Base-by-base conservation (phyloP, 2,329 filamentous ascomycete genomes). In the Xenosphaeropsis pyriputrescens region DNA sequence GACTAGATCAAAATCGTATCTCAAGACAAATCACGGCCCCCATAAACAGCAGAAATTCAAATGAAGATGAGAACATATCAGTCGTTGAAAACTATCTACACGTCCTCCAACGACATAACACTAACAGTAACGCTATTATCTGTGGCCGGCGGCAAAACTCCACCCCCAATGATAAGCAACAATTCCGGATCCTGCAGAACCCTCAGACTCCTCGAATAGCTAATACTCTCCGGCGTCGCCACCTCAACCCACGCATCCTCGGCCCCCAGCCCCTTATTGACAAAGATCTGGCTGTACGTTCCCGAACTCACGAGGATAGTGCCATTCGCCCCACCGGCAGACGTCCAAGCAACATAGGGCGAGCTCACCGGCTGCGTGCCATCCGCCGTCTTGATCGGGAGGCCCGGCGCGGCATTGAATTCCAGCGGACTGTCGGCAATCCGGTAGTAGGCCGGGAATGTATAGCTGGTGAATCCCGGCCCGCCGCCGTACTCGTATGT, bases 401-500 rank as follows among this genome's bases (percentile, higher is more conserved):
- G 35, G 2, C 46, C 47, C 7, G 41, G 17, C 2, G 48, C 44
- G 6, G 43, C 40, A 39, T 47, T 47, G 45, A 56, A 56, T 0
- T 43, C 36, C 9, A 51, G 46, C 12, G 53, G 53, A n/a, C 42
- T 52, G 6, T 45, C 38, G 18, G 43, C 49, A 34, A 55, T 52
- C 13, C 48, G 48, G 41, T 56, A 56, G 41, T 54, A 50, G n/a
- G 54, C 47, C 2, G 53, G 53, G 38, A 55, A 56, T 13, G 35
- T 34, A 15, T 52, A 52, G 6, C 12, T 39, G 18, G 15, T 15
- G 22, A 35, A 35, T 7, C 33, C 34, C 12, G 29, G 29, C 14
- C 37, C 36, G 29, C 37, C 36, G 11, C 39, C 39, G 14, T 70
- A 75, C 51, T 82, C 77, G 53, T 80, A 79, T 5, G 67, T 65